phyloP scores from a whole-genome alignment of 208 protist genomes.

The Acanthamoeba culbertsoni region DNA sequence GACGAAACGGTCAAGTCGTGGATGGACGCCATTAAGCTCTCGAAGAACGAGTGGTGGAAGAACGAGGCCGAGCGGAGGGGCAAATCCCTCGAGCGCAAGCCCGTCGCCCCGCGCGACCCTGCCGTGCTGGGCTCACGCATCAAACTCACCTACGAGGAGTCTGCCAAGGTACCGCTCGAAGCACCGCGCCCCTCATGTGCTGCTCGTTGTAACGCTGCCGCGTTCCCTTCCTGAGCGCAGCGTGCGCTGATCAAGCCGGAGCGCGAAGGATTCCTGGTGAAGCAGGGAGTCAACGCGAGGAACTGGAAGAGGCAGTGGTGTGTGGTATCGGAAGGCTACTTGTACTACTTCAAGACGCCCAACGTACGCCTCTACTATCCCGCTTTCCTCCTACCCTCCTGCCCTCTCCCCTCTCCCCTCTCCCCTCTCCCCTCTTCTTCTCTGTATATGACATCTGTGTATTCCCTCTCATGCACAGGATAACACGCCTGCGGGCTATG shows the following conservation, averaged over 20 bases:
- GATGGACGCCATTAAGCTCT: constrained; percentile 22
- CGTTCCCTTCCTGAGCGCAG: not conserved
- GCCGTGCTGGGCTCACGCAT: not conserved
- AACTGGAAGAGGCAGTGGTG: constrained; percentile 10
- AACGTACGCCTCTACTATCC: not conserved
- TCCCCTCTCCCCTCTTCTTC: too few relatives aligned
- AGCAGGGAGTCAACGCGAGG: not conserved
- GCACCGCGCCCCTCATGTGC: not conserved
- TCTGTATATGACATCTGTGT: too few relatives aligned
- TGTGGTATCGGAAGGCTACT: not conserved
- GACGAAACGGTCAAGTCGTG: not conserved
- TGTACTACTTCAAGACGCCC: constrained; percentile 16
- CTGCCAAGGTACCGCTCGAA: not conserved
- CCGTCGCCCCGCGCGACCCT: not conserved
- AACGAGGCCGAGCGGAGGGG: not conserved
- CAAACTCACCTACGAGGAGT: not conserved
- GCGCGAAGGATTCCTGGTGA: not conserved
- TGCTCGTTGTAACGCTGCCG: not conserved
- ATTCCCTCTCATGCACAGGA: not conserved
- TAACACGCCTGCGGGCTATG: not conserved
- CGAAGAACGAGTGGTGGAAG: constrained; percentile 46
- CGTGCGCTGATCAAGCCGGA: constrained; percentile 1
- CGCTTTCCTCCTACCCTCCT: too few relatives aligned
- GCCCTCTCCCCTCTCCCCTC: too few relatives aligned
- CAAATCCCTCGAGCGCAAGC: not conserved